phyloP scores from a whole-genome alignment of 176 grass and related monocot genomes.

The Phragmites australis region DNA sequence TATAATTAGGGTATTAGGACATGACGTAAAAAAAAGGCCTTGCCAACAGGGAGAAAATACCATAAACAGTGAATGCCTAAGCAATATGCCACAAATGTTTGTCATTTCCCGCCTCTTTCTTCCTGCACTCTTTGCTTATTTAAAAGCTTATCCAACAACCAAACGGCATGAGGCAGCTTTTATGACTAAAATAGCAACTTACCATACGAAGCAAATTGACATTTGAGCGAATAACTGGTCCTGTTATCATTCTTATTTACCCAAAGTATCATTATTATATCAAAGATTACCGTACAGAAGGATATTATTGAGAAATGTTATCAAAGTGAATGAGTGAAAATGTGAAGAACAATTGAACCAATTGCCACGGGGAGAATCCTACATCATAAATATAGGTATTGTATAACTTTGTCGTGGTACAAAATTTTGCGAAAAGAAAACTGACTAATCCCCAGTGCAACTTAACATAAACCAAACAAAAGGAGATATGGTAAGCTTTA shows the following conservation, averaged over 20 bases:
- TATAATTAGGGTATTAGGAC: neutral
- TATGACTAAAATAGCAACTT: neutral
- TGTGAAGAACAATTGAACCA: neutral
- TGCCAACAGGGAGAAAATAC: neutral
- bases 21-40: neutral
- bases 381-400: neutral
- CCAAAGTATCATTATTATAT: neutral
- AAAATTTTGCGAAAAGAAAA: neutral
- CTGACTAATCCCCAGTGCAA: neutral
- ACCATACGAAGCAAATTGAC: neutral
- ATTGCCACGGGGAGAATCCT: neutral
- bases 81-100: slow-evolving; percentile 4
- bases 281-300: neutral
- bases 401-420: neutral
- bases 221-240: neutral
- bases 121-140: neutral
- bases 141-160: slow-evolving; percentile 13
- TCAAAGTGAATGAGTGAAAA: neutral
- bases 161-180: neutral
- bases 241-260: neutral
- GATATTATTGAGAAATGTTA: neutral
- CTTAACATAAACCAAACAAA: neutral
- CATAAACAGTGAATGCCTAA: slow-evolving; percentile 6
- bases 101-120: neutral
- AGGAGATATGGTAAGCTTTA: neutral